These are phyloP conservation scores for Bruguiera parviflora DNA, from an alignment of 345 rosid species.

Conservation along the genomic window DNA sequence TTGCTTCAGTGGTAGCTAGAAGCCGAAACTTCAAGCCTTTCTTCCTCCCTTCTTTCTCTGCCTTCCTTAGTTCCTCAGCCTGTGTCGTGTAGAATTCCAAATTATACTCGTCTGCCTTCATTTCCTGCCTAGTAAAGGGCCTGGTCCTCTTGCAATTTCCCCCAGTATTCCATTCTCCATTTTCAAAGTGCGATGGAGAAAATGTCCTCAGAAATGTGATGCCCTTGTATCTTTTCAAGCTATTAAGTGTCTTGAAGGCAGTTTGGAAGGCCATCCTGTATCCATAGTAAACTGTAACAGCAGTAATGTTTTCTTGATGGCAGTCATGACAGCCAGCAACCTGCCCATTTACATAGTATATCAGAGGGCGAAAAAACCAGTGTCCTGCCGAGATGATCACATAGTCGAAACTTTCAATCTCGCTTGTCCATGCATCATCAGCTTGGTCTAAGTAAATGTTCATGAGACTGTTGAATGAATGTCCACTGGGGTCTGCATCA, in stretches of 20 bases:
- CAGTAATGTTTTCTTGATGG: conserved; percentile 27
- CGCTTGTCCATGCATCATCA: conserved; percentile 41
- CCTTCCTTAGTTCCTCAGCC: conserved; percentile 36
- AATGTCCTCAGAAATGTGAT: conserved; percentile 44
- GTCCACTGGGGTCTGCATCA: conserved; percentile 41
- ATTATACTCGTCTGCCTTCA: conserved; percentile 40
- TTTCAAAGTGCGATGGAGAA: conserved; percentile 62
- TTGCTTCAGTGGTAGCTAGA: conserved; percentile 45
- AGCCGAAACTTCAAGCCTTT: conserved; percentile 37
- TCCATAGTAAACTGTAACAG: conserved; percentile 36
- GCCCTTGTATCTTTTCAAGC: conserved; percentile 35
- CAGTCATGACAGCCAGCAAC: conserved; percentile 46
- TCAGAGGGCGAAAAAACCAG: conserved; percentile 54
- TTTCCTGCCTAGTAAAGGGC: conserved; percentile 44
- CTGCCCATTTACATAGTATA: conserved; percentile 31
- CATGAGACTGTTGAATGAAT: conserved; percentile 36
- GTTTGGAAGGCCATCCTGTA: conserved; percentile 62
- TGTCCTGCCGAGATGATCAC: conserved; percentile 54
- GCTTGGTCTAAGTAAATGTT: conserved; percentile 47
- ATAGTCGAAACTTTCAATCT: conserved; percentile 40
- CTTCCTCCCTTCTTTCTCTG: conserved; percentile 38
- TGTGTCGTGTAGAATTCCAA: conserved; percentile 44
- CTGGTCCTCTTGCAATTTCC: conserved; percentile 58
- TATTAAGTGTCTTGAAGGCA: conserved; percentile 40
- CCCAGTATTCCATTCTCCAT: conserved; percentile 63